phyloP scores from a whole-genome alignment of 2,329 filamentous ascomycete genomes.

The Botrytis fragariae region DNA sequence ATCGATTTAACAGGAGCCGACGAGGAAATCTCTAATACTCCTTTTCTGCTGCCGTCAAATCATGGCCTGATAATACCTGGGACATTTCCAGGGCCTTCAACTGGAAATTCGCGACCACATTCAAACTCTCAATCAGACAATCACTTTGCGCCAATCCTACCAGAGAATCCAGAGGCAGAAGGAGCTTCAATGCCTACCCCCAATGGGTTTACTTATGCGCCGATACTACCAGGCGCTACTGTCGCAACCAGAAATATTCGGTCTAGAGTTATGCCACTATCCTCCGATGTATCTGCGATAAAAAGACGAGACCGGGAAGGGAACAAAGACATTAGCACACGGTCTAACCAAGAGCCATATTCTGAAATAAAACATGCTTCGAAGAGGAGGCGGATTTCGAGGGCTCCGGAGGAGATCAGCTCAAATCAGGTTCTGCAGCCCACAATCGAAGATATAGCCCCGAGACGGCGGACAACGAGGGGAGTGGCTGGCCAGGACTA shows the following conservation, averaged over 20 bases:
- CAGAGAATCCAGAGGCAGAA: not conserved
- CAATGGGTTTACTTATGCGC: not conserved
- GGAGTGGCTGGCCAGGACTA: not conserved
- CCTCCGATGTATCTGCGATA: not conserved
- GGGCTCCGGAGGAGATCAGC: no score
- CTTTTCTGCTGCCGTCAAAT: not conserved
- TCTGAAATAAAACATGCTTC: not conserved
- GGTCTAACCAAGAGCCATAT: not conserved
- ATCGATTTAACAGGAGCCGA: conserved; percentile 14
- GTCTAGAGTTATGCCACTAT: not conserved
- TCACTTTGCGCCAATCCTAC: conserved; percentile 5
- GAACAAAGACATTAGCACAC: not conserved
- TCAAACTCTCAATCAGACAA: not conserved
- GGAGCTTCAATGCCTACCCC: not conserved
- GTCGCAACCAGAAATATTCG: not conserved
- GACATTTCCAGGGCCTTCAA: not conserved
- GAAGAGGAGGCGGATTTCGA: conserved; percentile 7
- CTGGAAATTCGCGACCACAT: not conserved
- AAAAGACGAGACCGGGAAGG: conserved; percentile 2
- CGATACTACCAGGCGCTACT: conserved; percentile 13
- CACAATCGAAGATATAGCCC: not conserved
- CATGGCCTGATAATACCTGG: conserved; percentile 13
- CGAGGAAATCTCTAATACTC: not conserved
- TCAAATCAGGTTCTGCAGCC: not conserved
- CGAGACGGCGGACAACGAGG: not conserved